Evolutionary conservation across 495 filamentous ascomycete species (phyloP).

Genomic region (Chaetomium fimeti): DNA sequence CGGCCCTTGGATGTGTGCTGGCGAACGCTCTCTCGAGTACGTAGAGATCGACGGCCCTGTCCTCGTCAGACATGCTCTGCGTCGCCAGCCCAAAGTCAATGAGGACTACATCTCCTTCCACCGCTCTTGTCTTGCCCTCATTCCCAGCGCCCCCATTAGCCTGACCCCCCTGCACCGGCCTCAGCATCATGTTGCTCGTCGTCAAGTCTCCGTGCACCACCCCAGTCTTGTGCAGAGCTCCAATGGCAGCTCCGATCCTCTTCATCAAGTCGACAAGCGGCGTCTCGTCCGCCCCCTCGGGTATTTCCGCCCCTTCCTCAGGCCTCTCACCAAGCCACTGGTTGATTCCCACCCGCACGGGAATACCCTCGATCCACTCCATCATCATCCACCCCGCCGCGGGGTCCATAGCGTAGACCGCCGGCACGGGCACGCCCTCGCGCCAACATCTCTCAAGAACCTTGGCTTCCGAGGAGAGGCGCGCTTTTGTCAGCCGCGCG

Average conservation of each 20-base stretch:
- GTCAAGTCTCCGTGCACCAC: slow-evolving; percentile 95
- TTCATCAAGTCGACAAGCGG: slow-evolving; percentile 59
- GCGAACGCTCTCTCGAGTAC: slow-evolving; percentile 95
- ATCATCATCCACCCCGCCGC: slow-evolving; percentile 77
- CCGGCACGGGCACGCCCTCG: slow-evolving; percentile 77
- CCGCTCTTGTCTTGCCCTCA: slow-evolving; percentile 31
- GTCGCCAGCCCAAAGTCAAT: slow-evolving; percentile 95
- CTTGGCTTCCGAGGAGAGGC: slow-evolving; percentile 82
- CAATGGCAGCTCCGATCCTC: slow-evolving; percentile 70
- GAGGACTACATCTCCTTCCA: slow-evolving; percentile 74
- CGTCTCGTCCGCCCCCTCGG: slow-evolving; percentile 31
- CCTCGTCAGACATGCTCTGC: slow-evolving; percentile 82
- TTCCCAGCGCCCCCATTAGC: slow-evolving; percentile 6
- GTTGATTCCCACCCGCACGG: slow-evolving; percentile 66
- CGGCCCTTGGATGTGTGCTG: slow-evolving; percentile 87
- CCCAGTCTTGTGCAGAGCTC: slow-evolving; percentile 75
- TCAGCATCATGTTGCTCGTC: slow-evolving; percentile 93
- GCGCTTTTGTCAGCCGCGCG: slow-evolving; percentile 76
- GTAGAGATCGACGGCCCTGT: slow-evolving; percentile 94
- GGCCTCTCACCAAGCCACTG: slow-evolving; percentile 54
- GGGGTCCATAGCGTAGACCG: slow-evolving; percentile 71
- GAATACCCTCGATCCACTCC: slow-evolving; percentile 83
- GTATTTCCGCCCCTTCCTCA: slow-evolving; percentile 34
- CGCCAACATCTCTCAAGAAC: slow-evolving; percentile 70
- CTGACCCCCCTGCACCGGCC: slow-evolving; percentile 36